Base-by-base conservation (phyloP, 768 basidiomycete species). In the Hortiboletus campestris region DNA sequence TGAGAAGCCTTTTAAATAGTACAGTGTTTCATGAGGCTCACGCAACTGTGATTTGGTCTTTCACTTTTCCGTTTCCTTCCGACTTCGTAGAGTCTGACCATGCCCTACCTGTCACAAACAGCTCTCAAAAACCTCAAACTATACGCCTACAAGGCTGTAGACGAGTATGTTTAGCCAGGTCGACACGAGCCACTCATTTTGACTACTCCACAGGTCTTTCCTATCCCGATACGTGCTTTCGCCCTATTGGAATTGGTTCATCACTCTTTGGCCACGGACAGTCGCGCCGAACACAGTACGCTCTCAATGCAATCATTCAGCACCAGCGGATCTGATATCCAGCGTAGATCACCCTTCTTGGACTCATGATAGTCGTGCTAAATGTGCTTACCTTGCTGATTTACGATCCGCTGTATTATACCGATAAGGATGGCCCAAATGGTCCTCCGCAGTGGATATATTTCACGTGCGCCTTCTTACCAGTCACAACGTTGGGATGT, bases 201-300 rank as follows among this genome's bases (percentile, higher is more conserved):
- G 53, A 56, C 46, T 35, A 51, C 22, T 55, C 46, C 9, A 36
- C 57, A 94, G 91, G 69, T 95, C 92, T 10, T 61, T 91, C 32
- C 63, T 89, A 2, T 91, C 91, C 38, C 78, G 82, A 65, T 86
- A 88, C 70, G 74, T 94, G 22, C 76, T 98, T 50, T 82, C 84
- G 42, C 90, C 89, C 3, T 96, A 88, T 73, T 97, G 94, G 94
- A 91, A 78, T 34, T 90, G 89, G 89, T 84, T 96, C 58, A 89
- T 96, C 51, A 93, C 84, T 6, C 78, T 94, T 25, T 95, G 91
- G 84, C 94, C 94, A 2, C 76, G 80, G 43, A 85, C 78, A 43
- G 77, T 98, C 7, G 94, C 94, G 0, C 94, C 94, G 2, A 98
- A 98, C 70, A 88, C 88, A 12, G 94, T 95, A 64, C 53, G 87